Evolutionary conservation across 345 rosid species (phyloP).

Genomic region (Arabidopsis thaliana): TAIR10.1 NC_003071.7:18369001-18369500

Average conservation of each 20-base stretch:
- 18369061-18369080: neutral
- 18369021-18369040: slow-evolving; percentile 22
- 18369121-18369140: slow-evolving; percentile 36
- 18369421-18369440: neutral
- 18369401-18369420: neutral
- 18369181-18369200: slow-evolving; percentile 39
- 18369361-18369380: neutral
- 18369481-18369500: neutral
- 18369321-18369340: slow-evolving; percentile 7
- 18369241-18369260: slow-evolving; percentile 26
- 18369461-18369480: neutral
- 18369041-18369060: neutral
- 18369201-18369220: slow-evolving; percentile 23
- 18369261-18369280: slow-evolving; percentile 41
- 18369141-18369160: slow-evolving; percentile 38
- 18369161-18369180: slow-evolving; percentile 40
- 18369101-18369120: slow-evolving; percentile 38
- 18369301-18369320: neutral
- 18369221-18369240: slow-evolving; percentile 17
- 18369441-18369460: neutral
- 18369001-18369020: neutral
- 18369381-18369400: neutral
- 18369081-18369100: neutral
- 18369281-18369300: slow-evolving; percentile 39
- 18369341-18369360: neutral